phyloP scores from a whole-genome alignment of 2,329 filamentous ascomycete genomes.

The Sporothrix variecibatus region DNA sequence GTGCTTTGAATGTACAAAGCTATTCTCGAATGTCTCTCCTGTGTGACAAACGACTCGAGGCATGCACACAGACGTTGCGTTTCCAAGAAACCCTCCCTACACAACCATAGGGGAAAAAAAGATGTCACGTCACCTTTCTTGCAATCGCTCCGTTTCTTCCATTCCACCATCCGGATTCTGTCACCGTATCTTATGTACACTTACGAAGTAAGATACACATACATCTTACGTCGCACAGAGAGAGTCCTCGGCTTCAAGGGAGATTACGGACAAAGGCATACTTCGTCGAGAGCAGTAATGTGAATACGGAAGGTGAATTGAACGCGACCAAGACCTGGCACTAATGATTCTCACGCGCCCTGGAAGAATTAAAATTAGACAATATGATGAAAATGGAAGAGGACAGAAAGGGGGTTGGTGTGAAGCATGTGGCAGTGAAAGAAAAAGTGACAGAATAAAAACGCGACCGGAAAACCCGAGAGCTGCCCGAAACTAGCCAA shows the following conservation, averaged over 20 bases:
- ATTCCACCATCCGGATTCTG: neutral
- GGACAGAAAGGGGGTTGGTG: neutral
- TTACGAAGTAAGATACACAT: neutral
- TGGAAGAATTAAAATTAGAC: neutral
- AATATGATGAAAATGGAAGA: neutral
- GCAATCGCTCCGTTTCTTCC: neutral
- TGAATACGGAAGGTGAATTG: neutral
- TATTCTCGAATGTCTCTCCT: too few species aligned
- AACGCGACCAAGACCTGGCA: neutral
- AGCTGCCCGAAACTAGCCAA: neutral
- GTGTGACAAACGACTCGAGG: neutral
- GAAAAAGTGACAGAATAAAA: neutral
- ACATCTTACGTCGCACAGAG: neutral
- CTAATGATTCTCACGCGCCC: neutral
- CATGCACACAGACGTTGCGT: neutral
- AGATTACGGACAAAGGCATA: neutral
- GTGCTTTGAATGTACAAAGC: neutral
- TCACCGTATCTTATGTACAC: neutral
- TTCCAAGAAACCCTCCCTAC: neutral
- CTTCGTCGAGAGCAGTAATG: neutral
- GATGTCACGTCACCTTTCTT: slow-evolving; percentile 5
- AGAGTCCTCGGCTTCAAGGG: neutral
- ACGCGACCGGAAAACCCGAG: neutral
- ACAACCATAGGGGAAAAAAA: neutral
- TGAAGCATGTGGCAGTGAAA: slow-evolving; percentile 4